These are phyloP conservation scores for Remersonia thermophila DNA, from an alignment of 2,329 filamentous ascomycete genomes.

Conservation along the genomic window DNA sequence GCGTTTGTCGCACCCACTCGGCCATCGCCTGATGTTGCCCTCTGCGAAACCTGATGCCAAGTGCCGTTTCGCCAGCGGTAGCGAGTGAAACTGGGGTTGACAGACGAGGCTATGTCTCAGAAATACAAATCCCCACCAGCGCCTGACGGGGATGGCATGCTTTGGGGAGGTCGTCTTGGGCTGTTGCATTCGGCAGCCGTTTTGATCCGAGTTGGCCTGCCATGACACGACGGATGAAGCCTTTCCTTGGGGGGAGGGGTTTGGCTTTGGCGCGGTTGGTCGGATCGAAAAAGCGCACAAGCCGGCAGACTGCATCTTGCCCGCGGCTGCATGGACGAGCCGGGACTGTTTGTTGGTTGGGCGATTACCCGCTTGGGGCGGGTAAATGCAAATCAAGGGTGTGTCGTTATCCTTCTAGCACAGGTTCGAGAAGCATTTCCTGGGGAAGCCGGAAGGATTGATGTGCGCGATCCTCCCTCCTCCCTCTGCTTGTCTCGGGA, in stretches of 20 bases:
- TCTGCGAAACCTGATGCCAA: conserved; percentile 6
- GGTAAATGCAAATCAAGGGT: conserved; percentile 14
- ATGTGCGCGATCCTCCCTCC: conserved; percentile 15
- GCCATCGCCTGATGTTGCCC: conserved; percentile 4
- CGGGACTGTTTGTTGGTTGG: not conserved
- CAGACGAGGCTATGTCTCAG: conserved; percentile 11
- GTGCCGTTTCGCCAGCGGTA: conserved; percentile 3
- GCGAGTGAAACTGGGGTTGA: conserved; percentile 8
- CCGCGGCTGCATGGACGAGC: too few relatives aligned
- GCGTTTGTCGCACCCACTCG: not conserved
- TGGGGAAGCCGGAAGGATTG: not conserved
- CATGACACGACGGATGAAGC: too few relatives aligned
- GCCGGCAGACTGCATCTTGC: too few relatives aligned
- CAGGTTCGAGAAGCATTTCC: conserved; percentile 7
- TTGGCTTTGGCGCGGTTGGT: not conserved
- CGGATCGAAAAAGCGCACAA: not conserved
- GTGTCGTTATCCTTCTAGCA: conserved; percentile 12
- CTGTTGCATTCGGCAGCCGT: too few relatives aligned
- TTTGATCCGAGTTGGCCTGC: too few relatives aligned
- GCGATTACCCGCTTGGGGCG: conserved; percentile 13
- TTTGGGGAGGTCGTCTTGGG: not conserved
- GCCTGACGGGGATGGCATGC: not conserved
- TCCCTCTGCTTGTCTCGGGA: conserved; percentile 13
- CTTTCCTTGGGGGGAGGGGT: too few relatives aligned
- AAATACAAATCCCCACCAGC: conserved; percentile 12